phyloP scores from a whole-genome alignment of 768 basidiomycete genomes.

The Panaeolus cyanescens region DNA sequence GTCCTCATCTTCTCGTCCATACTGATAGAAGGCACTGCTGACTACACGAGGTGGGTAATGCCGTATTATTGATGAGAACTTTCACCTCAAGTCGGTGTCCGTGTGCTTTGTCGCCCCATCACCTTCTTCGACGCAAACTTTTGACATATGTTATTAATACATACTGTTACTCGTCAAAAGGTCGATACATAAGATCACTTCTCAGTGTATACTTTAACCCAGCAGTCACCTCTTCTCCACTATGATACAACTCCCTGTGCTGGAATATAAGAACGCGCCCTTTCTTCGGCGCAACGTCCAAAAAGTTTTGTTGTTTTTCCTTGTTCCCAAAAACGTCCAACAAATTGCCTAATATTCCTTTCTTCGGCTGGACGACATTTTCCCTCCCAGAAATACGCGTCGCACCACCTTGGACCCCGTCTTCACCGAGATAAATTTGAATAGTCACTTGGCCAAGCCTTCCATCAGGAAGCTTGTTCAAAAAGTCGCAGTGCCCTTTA shows the following conservation, averaged over 20 bases:
- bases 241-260: constrained; percentile 41
- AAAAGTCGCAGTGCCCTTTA: constrained; percentile 40
- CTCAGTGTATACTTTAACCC: constrained; percentile 44
- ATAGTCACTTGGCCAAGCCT: constrained; percentile 41
- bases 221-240: constrained; percentile 40
- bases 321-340: no score
- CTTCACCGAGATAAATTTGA: constrained; percentile 46
- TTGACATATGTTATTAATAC: no score
- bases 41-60: background rate
- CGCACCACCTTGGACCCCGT: constrained; percentile 38
- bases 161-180: no score
- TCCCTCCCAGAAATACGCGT: constrained; percentile 37
- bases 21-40: background rate
- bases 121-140: background rate
- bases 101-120: background rate
- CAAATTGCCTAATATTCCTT: no score
- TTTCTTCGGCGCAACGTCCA: no score
- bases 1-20: no score
- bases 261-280: constrained; percentile 49
- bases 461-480: constrained; percentile 35
- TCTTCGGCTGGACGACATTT: constrained; percentile 44
- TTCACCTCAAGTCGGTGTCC: background rate
- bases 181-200: constrained; percentile 40
- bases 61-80: background rate
- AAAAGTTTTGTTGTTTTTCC: no score